These are phyloP conservation scores for Neurospora sp. DNA, from an alignment of 495 filamentous ascomycete genomes.

Conservation along the genomic window DNA sequence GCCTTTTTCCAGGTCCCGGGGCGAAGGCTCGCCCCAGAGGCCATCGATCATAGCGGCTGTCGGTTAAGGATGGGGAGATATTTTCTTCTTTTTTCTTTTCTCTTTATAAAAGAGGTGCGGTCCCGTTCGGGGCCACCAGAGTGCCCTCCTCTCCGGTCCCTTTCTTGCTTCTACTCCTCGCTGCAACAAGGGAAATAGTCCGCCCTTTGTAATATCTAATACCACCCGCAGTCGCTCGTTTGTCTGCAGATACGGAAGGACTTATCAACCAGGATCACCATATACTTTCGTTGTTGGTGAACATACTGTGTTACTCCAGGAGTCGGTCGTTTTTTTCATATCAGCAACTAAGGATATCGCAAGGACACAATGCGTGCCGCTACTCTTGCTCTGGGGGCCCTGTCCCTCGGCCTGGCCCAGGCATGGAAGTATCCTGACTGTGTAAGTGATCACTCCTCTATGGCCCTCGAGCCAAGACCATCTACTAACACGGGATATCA, in stretches of 20 bases:
- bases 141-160: neutral
- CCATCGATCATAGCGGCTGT: neutral
- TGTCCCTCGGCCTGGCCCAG: slow-evolving; percentile 14
- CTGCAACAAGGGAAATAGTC: neutral
- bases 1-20: neutral
- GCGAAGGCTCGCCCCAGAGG: neutral
- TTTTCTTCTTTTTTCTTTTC: neutral
- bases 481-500: slow-evolving; percentile 4
- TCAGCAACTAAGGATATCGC: neutral
- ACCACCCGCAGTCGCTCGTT: neutral
- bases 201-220: neutral
- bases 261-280: neutral
- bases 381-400: slow-evolving; percentile 12
- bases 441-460: slow-evolving; percentile 10
- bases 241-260: neutral
- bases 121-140: neutral
- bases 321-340: neutral
- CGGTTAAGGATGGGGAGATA: neutral
- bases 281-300: neutral
- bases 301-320: neutral
- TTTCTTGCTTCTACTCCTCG: neutral
- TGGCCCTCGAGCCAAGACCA: neutral
- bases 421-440: slow-evolving; percentile 23
- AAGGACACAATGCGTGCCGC: slow-evolving; percentile 9
- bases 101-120: neutral